Evolutionary conservation across 169 alveolate species (phyloP).

Genomic region (Theileria equi): DNA sequence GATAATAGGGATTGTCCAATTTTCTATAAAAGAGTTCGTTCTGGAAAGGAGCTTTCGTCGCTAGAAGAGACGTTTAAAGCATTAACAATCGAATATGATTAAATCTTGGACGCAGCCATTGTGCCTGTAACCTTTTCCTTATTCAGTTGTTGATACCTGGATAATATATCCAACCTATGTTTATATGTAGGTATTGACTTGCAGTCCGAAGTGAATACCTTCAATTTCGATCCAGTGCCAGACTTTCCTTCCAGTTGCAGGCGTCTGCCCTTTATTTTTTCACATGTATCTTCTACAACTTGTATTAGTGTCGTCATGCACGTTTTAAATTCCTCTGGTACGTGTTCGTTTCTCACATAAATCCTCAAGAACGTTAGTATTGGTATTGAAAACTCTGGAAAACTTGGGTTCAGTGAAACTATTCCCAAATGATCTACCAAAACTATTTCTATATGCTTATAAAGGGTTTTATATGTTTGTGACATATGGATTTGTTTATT

Average conservation of each 20-base stretch:
- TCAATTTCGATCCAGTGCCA: constrained; percentile 6
- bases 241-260: constrained; percentile 2
- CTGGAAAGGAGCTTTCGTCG: constrained; percentile 83
- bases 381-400: constrained; percentile 55
- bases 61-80: constrained; percentile 71
- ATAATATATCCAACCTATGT: constrained; percentile 22
- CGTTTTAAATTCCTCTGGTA: constrained; percentile 17
- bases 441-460: constrained; percentile 34
- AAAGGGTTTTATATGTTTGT: constrained; percentile 18
- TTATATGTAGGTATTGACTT: constrained; percentile 26
- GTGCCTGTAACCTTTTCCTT: constrained; percentile 35
- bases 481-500: constrained; percentile 36
- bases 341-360: constrained; percentile 15
- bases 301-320: constrained; percentile 6
- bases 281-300: constrained; percentile 45
- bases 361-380: constrained; percentile 14
- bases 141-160: constrained; percentile 44
- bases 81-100: constrained; percentile 45
- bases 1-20: constrained; percentile 97
- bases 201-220: constrained; percentile 12
- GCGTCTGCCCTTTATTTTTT: constrained; percentile 19
- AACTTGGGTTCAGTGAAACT: constrained; percentile 55
- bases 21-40: constrained; percentile 94
- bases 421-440: constrained; percentile 51
- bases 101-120: background rate